Percentiles rank a stretch among this genome's conserved stretches.
Conservation (phyloP, 2,329 filamentous ascomycete species). For the Claviceps pazoutovae region DNA sequence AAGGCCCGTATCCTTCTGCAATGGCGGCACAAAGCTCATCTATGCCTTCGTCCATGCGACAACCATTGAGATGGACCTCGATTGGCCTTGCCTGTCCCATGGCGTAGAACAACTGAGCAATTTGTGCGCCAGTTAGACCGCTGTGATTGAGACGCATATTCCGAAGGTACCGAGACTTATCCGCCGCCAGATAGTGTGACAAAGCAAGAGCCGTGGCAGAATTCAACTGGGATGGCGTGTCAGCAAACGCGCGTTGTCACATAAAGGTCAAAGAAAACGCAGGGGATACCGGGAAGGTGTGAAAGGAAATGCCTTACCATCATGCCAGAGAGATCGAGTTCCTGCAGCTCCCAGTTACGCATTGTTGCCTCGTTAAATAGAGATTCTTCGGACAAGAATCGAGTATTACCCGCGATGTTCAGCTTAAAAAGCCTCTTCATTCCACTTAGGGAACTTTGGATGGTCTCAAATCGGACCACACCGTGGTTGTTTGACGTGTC, state of each 20-base stretch:
- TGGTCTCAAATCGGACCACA: conserved; percentile 32
- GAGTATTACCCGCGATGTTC: conserved; percentile 37
- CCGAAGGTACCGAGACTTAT: conserved; percentile 26
- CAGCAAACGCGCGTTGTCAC: conserved; percentile 2
- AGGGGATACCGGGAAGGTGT: not conserved
- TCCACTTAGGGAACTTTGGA: conserved; percentile 29
- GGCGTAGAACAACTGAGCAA: conserved; percentile 35
- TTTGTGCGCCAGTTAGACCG: conserved; percentile 34
- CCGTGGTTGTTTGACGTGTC: conserved; percentile 41
- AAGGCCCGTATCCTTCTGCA: conserved; percentile 31
- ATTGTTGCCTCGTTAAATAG: conserved; percentile 33
- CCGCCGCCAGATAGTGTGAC: conserved; percentile 29
- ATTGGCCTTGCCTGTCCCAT: conserved; percentile 35
- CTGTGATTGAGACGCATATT: conserved; percentile 37
- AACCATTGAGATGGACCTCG: conserved; percentile 35
- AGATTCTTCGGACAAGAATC: conserved; percentile 29
- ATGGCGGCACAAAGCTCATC: conserved; percentile 36
- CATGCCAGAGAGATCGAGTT: conserved; percentile 40
- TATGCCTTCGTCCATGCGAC: conserved; percentile 38
- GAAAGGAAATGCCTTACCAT: conserved; percentile 22
- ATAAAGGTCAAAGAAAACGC: not conserved
- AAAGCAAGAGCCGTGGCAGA: conserved; percentile 33
- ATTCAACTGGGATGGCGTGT: conserved; percentile 26
- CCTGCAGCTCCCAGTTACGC: conserved; percentile 32
- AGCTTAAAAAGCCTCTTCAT: conserved; percentile 31